Conservation (phyloP, 2,329 filamentous ascomycete genomes). For the Colletotrichum cordylinicola region DNA sequence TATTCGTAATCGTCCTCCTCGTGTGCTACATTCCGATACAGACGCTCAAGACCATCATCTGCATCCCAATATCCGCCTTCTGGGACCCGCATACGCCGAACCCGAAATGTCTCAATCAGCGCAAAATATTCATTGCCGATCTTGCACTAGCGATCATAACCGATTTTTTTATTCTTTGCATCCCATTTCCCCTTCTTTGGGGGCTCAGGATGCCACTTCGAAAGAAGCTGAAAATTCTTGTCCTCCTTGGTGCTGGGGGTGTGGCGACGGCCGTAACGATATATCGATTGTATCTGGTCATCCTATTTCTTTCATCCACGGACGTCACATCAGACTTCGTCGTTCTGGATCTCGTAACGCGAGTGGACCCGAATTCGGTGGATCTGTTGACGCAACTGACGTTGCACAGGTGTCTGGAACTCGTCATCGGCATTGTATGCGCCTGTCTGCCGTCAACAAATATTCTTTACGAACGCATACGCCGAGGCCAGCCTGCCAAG, state of each 20-base stretch:
- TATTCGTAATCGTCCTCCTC: constrained; percentile 31
- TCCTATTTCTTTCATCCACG: constrained; percentile 25
- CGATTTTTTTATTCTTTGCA: constrained; percentile 36
- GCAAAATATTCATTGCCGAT: constrained; percentile 37
- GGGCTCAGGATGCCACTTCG: constrained; percentile 28
- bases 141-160: constrained; percentile 35
- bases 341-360: constrained; percentile 16
- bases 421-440: constrained; percentile 24
- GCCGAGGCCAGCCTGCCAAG: not conserved
- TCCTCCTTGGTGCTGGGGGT: constrained; percentile 34
- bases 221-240: constrained; percentile 37
- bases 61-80: constrained; percentile 27
- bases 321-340: constrained; percentile 31
- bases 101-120: constrained; percentile 33
- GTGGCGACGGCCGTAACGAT: constrained; percentile 32
- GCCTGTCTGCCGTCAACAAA: constrained; percentile 23
- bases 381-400: not conserved
- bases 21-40: constrained; percentile 32
- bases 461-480: constrained; percentile 17
- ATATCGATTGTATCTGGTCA: constrained; percentile 29
- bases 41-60: constrained; percentile 30
- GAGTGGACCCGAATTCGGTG: not conserved
- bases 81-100: constrained; percentile 27
- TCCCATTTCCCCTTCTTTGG: constrained; percentile 38
- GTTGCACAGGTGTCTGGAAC: constrained; percentile 13